Evolutionary conservation across 306 rosid species (phyloP), one percentile per base, ranked within the genome.

Genomic region (Fragaria ananassa): DNA sequence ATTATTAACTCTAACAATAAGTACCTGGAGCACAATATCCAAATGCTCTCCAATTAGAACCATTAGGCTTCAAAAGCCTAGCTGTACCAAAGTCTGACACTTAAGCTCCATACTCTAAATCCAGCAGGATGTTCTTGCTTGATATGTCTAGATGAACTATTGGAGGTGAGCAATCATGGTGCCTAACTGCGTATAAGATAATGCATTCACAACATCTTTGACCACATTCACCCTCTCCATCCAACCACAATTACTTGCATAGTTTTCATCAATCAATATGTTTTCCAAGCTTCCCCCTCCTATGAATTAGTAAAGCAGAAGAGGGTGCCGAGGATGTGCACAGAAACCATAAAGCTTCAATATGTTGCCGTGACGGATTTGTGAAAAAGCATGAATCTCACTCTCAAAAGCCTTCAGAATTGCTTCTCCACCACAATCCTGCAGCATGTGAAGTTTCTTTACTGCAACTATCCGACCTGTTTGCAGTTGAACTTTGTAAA

Each of bases 101-200:
- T 0, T 21, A 47, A 10, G 64, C 76, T 9, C 10, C 4, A 6
- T 35, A 35, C 25, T 71, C 47, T 50, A 62, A 61, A 25, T 78
- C 81, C 17, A 78, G 14, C 72, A 70, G 37, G 53, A 78, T 61
- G 45, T 78, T 78, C 50, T 78, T 70, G 51, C 72, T 78, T 3
- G 81, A 70, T 29, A 78, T 70, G 72, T 78, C 81, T 71, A 72
- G 71, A 78, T 78, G 81, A 61, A 78, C 10, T 4, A 78, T 62
- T 44, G 80, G 74, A 39, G 68, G 80, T 6, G 74, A 76, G 60
- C 80, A 76, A 68, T 76, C 80, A 54, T 56, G 67, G 18, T 29
- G 31, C 31, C 1, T 29, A 29, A 29, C 31, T 76, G 80, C 67
- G 67, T 15, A 54, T 67, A 76, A 13, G 58, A 67, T 25, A 76